Percentiles rank a stretch among this genome's conserved stretches.
These are phyloP conservation scores for Umbilicaria muhlenbergii DNA, from an alignment of 495 filamentous ascomycete genomes.

Conservation along the genomic window DNA sequence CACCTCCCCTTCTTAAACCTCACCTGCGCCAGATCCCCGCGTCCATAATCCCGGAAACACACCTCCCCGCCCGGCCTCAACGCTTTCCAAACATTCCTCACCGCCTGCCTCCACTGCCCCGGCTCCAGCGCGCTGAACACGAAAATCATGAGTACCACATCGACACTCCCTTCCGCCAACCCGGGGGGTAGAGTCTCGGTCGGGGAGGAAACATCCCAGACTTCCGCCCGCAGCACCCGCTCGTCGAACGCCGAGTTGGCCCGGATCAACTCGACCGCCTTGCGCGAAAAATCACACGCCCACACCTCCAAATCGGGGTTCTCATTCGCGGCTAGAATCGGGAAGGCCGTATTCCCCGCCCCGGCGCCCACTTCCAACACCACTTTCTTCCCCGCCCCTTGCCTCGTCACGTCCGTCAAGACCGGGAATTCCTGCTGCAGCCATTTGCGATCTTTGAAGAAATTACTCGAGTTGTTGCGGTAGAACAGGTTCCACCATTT, in stretches of 20 bases:
- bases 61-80: constrained; percentile 82
- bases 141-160: constrained; percentile 88
- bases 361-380: constrained; percentile 89
- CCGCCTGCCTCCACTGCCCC: constrained; percentile 64
- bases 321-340: constrained; percentile 62
- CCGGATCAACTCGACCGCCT: constrained; percentile 79
- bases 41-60: constrained; percentile 88
- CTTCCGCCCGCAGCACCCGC: constrained; percentile 61
- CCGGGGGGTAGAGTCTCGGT: constrained; percentile 47
- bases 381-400: constrained; percentile 40
- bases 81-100: constrained; percentile 64
- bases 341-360: constrained; percentile 92
- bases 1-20: constrained; percentile 88
- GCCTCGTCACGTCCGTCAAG: constrained; percentile 48
- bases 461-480: constrained; percentile 83
- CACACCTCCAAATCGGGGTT: constrained; percentile 67
- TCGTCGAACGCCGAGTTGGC: constrained; percentile 47
- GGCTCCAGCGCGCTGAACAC: constrained; percentile 88
- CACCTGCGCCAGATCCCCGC: constrained; percentile 91
- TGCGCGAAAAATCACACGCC: constrained; percentile 87
- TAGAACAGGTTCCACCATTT: constrained; percentile 98
- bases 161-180: constrained; percentile 58
- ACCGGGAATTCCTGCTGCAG: constrained; percentile 87
- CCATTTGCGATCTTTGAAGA: constrained; percentile 99
- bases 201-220: constrained; percentile 73